Evolutionary conservation across 192 early-diverging fungal genomes (phyloP).

Genomic region (Coemansia sp.): DNA sequence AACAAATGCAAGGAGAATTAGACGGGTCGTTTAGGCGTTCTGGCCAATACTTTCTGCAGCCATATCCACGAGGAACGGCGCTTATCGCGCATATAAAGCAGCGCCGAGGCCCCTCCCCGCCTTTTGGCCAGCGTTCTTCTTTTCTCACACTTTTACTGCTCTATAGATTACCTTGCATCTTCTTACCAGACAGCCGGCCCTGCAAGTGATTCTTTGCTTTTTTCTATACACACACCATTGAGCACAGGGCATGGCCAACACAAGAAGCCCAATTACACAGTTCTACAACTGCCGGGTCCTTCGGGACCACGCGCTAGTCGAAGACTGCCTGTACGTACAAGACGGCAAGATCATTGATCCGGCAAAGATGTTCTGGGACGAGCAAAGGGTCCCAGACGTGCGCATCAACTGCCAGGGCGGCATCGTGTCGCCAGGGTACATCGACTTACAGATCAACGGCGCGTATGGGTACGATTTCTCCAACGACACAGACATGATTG

Average conservation of each 20-base stretch:
- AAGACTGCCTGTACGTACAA: constrained; percentile 72
- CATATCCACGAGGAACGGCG: background rate
- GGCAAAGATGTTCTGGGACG: constrained; percentile 67
- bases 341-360: constrained; percentile 78
- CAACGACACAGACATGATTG: constrained; percentile 61
- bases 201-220: background rate
- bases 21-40: background rate
- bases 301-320: constrained; percentile 71
- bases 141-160: background rate
- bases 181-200: background rate
- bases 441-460: constrained; percentile 83
- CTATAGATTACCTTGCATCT: background rate
- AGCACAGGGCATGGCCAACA: constrained; percentile 7
- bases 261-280: constrained; percentile 55
- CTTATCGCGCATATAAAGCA: constrained; percentile 4
- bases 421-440: constrained; percentile 75
- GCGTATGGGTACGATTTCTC: constrained; percentile 80
- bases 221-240: background rate
- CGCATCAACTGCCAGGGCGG: constrained; percentile 71
- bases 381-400: constrained; percentile 62
- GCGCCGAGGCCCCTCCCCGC: background rate
- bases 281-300: constrained; percentile 77
- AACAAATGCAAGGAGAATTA: background rate
- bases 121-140: background rate
- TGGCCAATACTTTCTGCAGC: background rate